phyloP scores from a whole-genome alignment of 768 basidiomycete species.

The Suillus hirtellus region DNA sequence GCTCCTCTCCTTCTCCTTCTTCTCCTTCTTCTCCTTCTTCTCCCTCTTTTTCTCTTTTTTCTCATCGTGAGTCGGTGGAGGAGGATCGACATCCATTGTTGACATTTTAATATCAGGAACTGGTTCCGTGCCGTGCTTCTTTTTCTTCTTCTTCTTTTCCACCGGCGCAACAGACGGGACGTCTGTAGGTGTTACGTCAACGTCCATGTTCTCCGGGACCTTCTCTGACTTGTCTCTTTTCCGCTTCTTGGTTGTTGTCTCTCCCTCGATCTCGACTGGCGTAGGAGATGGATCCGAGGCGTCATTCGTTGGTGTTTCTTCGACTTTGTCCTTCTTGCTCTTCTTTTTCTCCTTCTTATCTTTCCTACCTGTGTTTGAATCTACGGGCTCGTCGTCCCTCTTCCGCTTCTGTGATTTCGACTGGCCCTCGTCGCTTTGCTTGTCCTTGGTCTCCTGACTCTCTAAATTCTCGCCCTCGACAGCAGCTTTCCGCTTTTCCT shows the following conservation, averaged over 20 bases:
- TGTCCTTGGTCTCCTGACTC: conserved; percentile 9
- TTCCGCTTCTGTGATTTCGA: conserved; percentile 37
- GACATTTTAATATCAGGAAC: conserved; percentile 19
- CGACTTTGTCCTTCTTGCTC: conserved; percentile 30
- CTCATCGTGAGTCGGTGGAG: conserved; percentile 21
- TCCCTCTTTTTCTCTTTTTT: conserved; percentile 20
- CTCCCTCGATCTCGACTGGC: conserved; percentile 17
- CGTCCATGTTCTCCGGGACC: conserved; percentile 16
- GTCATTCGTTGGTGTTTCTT: conserved; percentile 23
- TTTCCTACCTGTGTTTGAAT: conserved; percentile 14
- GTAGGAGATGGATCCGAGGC: not conserved
- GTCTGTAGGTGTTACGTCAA: conserved; percentile 22
- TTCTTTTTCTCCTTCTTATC: conserved; percentile 13
- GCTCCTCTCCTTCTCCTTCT: conserved; percentile 31
- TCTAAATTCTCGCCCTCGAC: conserved; percentile 24
- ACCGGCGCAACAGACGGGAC: conserved; percentile 13
- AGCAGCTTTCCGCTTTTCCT: conserved; percentile 19
- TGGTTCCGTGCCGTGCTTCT: conserved; percentile 14
- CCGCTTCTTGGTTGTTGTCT: conserved; percentile 23
- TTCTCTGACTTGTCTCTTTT: conserved; percentile 24
- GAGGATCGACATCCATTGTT: conserved; percentile 11
- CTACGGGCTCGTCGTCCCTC: conserved; percentile 19
- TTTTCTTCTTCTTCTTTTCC: conserved; percentile 23
- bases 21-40: conserved; percentile 34
- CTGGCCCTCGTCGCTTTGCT: conserved; percentile 14